A percentile compares a stretch with the other conserved stretches of the same genome.
These are phyloP conservation scores for Solanum bukasovii DNA, from an alignment of 257 asterid genomes.

Conservation along the genomic window DNA sequence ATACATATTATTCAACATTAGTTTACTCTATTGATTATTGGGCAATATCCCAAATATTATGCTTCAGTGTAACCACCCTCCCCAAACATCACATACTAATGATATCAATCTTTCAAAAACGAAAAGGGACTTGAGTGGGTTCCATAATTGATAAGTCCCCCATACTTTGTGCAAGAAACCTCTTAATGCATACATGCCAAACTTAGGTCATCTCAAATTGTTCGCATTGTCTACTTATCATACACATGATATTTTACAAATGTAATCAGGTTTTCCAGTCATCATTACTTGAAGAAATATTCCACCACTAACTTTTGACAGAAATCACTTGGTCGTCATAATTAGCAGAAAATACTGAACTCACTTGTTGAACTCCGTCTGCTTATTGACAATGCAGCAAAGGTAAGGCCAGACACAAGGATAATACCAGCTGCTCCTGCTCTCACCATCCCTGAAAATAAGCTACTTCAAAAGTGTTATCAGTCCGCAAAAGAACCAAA, in stretches of 20 bases:
- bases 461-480: conserved; percentile 57
- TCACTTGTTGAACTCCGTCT: conserved; percentile 51
- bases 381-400: conserved; percentile 57
- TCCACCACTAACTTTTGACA: not conserved
- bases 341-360: conserved; percentile 9
- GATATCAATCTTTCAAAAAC: not conserved
- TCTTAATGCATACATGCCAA: not conserved
- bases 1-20: not conserved
- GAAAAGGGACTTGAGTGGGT: not conserved
- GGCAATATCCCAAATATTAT: not conserved
- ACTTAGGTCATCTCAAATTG: not conserved
- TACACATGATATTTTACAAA: not conserved
- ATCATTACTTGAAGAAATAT: not conserved
- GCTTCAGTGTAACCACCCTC: not conserved
- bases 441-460: conserved; percentile 67
- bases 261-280: not conserved
- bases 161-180: not conserved
- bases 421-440: conserved; percentile 70
- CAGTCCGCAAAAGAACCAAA: conserved; percentile 27
- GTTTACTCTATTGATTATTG: not conserved
- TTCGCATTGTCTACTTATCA: not conserved
- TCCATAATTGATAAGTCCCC: not conserved
- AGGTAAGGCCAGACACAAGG: conserved; percentile 68
- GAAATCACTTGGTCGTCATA: not conserved
- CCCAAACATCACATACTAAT: not conserved